Conservation (phyloP, 2,329 filamentous ascomycete genomes). For the Aureobasidium sp. region DNA sequence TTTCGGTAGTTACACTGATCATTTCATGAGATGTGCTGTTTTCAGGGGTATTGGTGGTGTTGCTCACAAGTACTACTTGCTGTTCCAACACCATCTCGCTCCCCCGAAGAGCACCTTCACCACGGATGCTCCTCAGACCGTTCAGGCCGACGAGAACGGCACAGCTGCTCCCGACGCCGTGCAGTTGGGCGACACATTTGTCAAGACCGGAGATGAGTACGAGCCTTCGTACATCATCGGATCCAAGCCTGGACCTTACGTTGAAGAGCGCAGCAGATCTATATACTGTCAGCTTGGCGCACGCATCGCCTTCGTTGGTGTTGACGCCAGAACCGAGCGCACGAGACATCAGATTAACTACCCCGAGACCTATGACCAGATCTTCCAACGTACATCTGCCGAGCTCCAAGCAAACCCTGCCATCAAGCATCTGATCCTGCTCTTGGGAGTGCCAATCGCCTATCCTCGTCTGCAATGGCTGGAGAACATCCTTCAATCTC, state of each 20-base stretch:
- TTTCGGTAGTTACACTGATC: constrained; percentile 57
- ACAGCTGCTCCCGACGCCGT: constrained; percentile 54
- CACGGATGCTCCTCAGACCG: constrained; percentile 56
- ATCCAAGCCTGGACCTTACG: constrained; percentile 58
- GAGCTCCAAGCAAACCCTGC: constrained; percentile 46
- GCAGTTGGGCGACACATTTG: constrained; percentile 67
- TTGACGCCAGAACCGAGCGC: constrained; percentile 58
- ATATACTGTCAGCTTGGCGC: constrained; percentile 56
- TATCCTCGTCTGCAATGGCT: constrained; percentile 81
- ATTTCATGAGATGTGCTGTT: constrained; percentile 57
- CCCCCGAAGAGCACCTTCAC: constrained; percentile 82
- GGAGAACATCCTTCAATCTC: constrained; percentile 82
- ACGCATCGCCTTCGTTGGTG: constrained; percentile 54
- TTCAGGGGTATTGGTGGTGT: constrained; percentile 57
- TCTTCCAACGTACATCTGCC: constrained; percentile 46
- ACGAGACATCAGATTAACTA: constrained; percentile 94
- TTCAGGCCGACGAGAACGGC: constrained; percentile 27
- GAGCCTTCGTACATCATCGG: constrained; percentile 75
- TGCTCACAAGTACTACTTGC: constrained; percentile 48
- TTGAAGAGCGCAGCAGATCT: constrained; percentile 52
- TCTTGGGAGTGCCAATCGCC: constrained; percentile 63
- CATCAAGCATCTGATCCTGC: constrained; percentile 54
- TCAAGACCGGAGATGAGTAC: constrained; percentile 47
- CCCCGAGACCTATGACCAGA: constrained; percentile 50
- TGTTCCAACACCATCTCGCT: constrained; percentile 67